Evolutionary conservation across 2,329 filamentous ascomycete species (phyloP), one percentile per base, ranked within the genome.

Genomic region (Colletotrichum caudatum): DNA sequence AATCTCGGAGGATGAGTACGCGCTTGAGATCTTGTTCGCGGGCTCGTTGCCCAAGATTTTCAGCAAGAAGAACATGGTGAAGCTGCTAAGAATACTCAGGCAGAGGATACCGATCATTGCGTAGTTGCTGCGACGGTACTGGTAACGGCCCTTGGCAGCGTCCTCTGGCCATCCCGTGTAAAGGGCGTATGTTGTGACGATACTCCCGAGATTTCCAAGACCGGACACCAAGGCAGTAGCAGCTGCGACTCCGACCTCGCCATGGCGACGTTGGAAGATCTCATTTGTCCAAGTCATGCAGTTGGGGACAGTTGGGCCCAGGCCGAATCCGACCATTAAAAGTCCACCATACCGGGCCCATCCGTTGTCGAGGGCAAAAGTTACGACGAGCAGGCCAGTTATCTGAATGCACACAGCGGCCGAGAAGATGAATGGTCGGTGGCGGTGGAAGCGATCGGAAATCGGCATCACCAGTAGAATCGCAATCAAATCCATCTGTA

Each of bases 251-350:
- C 94, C 94, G 29, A 97, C 93, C 81, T 97, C 94, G 58, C 94
- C 94, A 78, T 97, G 94, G 16, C 94, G 92, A 41, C 89, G 88
- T 82, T 97, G 94, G 84, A 97, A 97, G 78, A 97, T 92, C 81
- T 97, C 93, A 74, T 91, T 93, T 41, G 93, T 94, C 94, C 94
- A 97, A 46, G 94, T 92, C 94, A 97, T 97, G 80, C 93, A 95
- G 77, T 95, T 95, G 14, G 94, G 94, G 1, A 97, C 94, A 0
- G 94, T 97, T 4, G 94, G 94, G 1, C 94, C 94, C 2, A 97
- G 90, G 0, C 94, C 94, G 77, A 97, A 97, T 5, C 94, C 94
- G 46, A 97, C 92, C 82, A 97, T 91, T 62, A 97, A 84, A n/a
- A 97, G 88, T 5, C 94, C 94, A 59, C 93, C 93, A 78, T 97